Conservation (phyloP, 805 yeast genomes). For the Starmerella vitae region DNA sequence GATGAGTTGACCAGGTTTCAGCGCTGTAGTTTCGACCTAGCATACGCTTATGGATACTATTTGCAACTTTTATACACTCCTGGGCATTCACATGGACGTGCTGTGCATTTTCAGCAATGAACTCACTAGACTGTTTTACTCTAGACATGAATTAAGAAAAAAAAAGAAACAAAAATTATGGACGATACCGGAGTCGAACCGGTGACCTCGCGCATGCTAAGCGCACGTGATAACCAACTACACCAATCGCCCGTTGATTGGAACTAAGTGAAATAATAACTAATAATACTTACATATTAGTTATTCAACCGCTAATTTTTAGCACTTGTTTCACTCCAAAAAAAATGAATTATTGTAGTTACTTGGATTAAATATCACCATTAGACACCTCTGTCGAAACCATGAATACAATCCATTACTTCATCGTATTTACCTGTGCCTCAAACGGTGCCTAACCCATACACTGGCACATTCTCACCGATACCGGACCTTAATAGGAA, state of each 20-base stretch:
- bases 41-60: constrained; percentile 23
- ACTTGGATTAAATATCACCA: too few species aligned
- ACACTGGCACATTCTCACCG: too few species aligned
- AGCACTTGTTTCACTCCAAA: too few species aligned
- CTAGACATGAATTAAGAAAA: constrained; percentile 2
- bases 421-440: too few species aligned
- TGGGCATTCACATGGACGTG: constrained; percentile 24
- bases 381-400: too few species aligned
- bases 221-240: constrained; percentile 22
- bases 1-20: constrained; percentile 29
- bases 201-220: constrained; percentile 22
- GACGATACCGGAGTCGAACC: constrained; percentile 22
- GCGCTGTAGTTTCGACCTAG: constrained; percentile 23
- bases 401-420: too few species aligned
- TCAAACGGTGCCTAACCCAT: too few species aligned
- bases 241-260: constrained; percentile 17
- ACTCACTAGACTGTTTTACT: constrained; percentile 9
- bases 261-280: too few species aligned
- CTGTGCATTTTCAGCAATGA: constrained; percentile 16
- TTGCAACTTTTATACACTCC: constrained; percentile 27
- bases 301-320: too few species aligned
- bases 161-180: constrained; percentile 8
- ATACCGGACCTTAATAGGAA: too few species aligned
- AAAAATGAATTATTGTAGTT: too few species aligned
- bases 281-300: too few species aligned